Evolutionary conservation across 371 early-diverging fungal species (phyloP).

Genomic region (Synchytrium microbalum): DNA sequence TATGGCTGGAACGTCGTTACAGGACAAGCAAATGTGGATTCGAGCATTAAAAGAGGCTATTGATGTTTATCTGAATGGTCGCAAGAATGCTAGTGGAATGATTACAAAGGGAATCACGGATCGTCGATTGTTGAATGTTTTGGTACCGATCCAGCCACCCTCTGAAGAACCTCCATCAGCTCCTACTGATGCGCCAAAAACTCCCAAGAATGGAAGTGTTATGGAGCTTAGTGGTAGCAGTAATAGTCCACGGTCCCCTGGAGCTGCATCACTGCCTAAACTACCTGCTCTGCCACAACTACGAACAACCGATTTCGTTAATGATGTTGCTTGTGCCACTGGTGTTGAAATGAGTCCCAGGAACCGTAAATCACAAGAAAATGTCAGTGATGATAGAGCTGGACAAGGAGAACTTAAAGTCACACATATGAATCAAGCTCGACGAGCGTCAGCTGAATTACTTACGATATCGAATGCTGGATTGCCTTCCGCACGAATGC

Average conservation of each 20-base stretch:
- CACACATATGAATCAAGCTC: too few species aligned
- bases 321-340: too few species aligned
- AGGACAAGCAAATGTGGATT: constrained; percentile 27
- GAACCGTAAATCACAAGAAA: too few species aligned
- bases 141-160: neutral
- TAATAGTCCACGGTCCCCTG: neutral
- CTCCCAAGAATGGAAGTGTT: neutral
- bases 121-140: neutral
- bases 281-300: too few species aligned
- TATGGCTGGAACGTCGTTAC: constrained; percentile 14
- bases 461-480: too few species aligned
- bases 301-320: too few species aligned
- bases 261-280: too few species aligned
- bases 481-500: too few species aligned
- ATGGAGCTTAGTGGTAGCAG: neutral
- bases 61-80: constrained; percentile 13
- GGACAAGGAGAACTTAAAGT: too few species aligned
- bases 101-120: neutral
- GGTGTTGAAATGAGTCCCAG: too few species aligned
- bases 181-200: neutral
- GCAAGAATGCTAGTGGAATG: neutral
- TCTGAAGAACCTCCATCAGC: neutral
- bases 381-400: too few species aligned
- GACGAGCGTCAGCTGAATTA: too few species aligned
- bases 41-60: constrained; percentile 28